A percentile compares a stretch with the other conserved stretches of the same genome.
phyloP scores from a whole-genome alignment of 768 basidiomycete species.

The Mycena chlorophos region DNA sequence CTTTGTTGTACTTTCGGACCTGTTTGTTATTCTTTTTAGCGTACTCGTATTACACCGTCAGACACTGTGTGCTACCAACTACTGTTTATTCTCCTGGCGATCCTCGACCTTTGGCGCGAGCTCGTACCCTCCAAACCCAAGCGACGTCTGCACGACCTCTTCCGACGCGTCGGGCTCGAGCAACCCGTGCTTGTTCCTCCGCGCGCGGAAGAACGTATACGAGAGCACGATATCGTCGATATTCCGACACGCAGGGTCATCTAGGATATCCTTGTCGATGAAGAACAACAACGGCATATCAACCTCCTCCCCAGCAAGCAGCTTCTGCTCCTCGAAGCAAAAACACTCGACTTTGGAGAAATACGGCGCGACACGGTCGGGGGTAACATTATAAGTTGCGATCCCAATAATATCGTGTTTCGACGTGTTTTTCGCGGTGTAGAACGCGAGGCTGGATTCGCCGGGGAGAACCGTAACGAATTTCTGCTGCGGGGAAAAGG shows the following conservation, averaged over 20 bases:
- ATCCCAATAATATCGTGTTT: conserved; percentile 93
- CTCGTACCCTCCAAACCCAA: conserved; percentile 72
- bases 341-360: conserved; percentile 99
- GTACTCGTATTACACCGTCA: neutral
- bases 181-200: conserved; percentile 81
- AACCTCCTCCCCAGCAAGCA: conserved; percentile 93
- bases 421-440: conserved; percentile 86
- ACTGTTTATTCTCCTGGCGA: conserved; percentile 7
- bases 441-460: conserved; percentile 95
- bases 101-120: conserved; percentile 43
- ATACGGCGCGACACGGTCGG: conserved; percentile 97
- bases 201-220: conserved; percentile 96
- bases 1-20: neutral
- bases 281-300: conserved; percentile 99
- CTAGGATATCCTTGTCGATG: conserved; percentile 95
- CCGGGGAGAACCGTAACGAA: conserved; percentile 90
- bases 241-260: conserved; percentile 85
- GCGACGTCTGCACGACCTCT: conserved; percentile 73
- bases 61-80: neutral
- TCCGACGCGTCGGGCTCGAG: conserved; percentile 89
- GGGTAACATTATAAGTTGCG: conserved; percentile 98
- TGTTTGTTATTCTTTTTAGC: neutral
- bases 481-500: conserved; percentile 88
- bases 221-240: conserved; percentile 91
- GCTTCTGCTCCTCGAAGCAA: conserved; percentile 97